Conservation (phyloP, 306 rosid species). For the Vigna reflexopilosa region DNA sequence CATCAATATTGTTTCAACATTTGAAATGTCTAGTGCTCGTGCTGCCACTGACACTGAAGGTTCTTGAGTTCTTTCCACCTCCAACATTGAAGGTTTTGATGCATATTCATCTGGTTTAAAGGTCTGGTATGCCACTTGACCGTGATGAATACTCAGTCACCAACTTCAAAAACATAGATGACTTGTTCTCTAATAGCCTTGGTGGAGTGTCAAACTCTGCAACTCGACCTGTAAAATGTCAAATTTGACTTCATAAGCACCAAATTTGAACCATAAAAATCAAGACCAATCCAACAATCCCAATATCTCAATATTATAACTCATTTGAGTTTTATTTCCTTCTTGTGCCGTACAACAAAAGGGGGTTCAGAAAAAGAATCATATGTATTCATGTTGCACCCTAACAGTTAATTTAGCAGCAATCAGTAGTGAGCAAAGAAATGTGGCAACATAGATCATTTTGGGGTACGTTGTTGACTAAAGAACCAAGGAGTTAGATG, state of each 20-base stretch:
- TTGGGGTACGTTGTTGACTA: background rate
- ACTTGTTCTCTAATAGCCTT: conserved; percentile 79
- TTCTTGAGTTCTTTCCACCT: conserved; percentile 20
- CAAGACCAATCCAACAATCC: background rate
- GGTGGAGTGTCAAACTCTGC: conserved; percentile 83
- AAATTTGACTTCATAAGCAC: conserved; percentile 36
- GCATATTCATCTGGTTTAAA: conserved; percentile 54
- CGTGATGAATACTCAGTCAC: conserved; percentile 84
- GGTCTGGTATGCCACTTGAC: conserved; percentile 73
- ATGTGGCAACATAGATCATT: too few relatives aligned
- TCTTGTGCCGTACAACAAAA: background rate
- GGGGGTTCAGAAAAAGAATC: too few relatives aligned
- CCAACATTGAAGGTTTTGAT: conserved; percentile 31
- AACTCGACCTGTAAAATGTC: conserved; percentile 71
- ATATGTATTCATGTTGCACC: too few relatives aligned
- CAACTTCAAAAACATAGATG: conserved; percentile 92
- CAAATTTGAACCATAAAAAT: conserved; percentile 10
- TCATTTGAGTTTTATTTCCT: conserved; percentile 12
- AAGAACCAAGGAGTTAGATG: too few relatives aligned
- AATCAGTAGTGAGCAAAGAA: too few relatives aligned
- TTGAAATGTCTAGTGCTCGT: conserved; percentile 42
- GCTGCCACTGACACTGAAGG: conserved; percentile 42
- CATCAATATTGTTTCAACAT: conserved; percentile 32
- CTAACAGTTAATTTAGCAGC: too few relatives aligned
- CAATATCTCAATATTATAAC: conserved; percentile 2